These are phyloP conservation scores for Cryptococcus maquisensis DNA, from an alignment of 1,284 basidiomycete genomes.

Conservation along the genomic window DNA sequence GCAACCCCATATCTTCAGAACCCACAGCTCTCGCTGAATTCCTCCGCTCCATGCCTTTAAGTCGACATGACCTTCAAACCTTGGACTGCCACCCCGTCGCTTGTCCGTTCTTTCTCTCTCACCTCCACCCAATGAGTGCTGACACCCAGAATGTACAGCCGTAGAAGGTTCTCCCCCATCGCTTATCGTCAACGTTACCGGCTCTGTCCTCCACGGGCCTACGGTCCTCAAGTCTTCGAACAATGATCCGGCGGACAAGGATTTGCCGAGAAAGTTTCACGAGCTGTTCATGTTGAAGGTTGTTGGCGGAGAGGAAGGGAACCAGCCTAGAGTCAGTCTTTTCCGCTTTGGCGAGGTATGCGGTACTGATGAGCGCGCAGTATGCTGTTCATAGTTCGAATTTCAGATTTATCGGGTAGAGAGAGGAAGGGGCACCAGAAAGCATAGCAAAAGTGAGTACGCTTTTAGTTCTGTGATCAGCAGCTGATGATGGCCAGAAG, in stretches of 20 bases:
- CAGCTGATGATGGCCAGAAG: too few relatives aligned
- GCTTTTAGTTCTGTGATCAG: too few relatives aligned
- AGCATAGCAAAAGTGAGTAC: background rate
- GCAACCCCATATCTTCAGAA: constrained; percentile 30
- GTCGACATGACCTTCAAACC: constrained; percentile 41
- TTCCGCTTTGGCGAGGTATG: background rate
- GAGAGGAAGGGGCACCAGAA: background rate
- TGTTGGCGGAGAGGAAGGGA: constrained; percentile 34
- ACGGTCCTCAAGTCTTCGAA: constrained; percentile 20
- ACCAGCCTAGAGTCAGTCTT: constrained; percentile 39
- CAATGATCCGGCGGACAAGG: constrained; percentile 10
- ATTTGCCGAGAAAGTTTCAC: constrained; percentile 42
- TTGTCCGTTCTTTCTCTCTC: constrained; percentile 17
- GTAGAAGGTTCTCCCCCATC: constrained; percentile 30
- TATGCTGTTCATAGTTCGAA: constrained; percentile 41
- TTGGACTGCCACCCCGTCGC: constrained; percentile 43
- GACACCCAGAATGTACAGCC: constrained; percentile 2
- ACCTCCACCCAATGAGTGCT: background rate
- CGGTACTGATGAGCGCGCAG: constrained; percentile 15
- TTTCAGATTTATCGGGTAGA: constrained; percentile 43
- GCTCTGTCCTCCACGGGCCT: constrained; percentile 41
- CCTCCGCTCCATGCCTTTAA: constrained; percentile 34
- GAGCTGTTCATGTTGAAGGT: constrained; percentile 42
- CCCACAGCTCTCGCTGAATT: constrained; percentile 27
- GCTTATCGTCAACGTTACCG: constrained; percentile 40